phyloP scores from a whole-genome alignment of 495 filamentous ascomycete species.

The Barbatosphaeria neglecta region DNA sequence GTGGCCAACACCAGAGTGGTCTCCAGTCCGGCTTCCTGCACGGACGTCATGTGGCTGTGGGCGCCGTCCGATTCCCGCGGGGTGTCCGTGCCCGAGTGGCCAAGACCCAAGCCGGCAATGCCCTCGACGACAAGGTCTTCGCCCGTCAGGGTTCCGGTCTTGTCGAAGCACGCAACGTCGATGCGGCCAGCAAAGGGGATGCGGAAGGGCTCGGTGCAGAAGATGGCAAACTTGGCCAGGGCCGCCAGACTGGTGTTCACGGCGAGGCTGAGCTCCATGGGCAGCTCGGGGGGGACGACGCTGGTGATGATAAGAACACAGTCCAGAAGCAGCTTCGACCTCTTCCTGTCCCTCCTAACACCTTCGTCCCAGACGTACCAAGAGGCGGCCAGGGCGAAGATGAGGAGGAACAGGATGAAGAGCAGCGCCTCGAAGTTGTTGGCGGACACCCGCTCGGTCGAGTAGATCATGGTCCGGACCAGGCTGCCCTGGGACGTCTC shows the following conservation, averaged over 20 bases:
- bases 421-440: slow-evolving; percentile 90
- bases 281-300: slow-evolving; percentile 92
- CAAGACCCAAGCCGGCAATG: slow-evolving; percentile 77
- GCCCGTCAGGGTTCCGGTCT: slow-evolving; percentile 93
- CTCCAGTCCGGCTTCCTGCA: slow-evolving; percentile 53
- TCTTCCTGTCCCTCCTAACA: slow-evolving; percentile 82
- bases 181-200: slow-evolving; percentile 95
- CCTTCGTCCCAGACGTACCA: slow-evolving; percentile 99
- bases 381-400: slow-evolving; percentile 95
- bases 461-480: slow-evolving; percentile 99
- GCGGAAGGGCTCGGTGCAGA: slow-evolving; percentile 98
- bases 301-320: slow-evolving; percentile 96
- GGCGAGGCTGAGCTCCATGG: slow-evolving; percentile 94
- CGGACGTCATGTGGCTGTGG: slow-evolving; percentile 58
- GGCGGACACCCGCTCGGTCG: slow-evolving; percentile 93
- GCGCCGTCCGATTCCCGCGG: slow-evolving; percentile 62
- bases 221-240: slow-evolving; percentile 88
- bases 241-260: slow-evolving; percentile 98
- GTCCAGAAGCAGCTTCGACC: slow-evolving; percentile 92
- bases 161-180: slow-evolving; percentile 97
- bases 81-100: slow-evolving; percentile 50
- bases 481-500: slow-evolving; percentile 97
- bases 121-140: slow-evolving; percentile 97
- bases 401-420: slow-evolving; percentile 92
- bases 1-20: slow-evolving; percentile 92